Evolutionary conservation across 169 alveolate genomes (phyloP).

Genomic region (Toxoplasma gondii): DNA sequence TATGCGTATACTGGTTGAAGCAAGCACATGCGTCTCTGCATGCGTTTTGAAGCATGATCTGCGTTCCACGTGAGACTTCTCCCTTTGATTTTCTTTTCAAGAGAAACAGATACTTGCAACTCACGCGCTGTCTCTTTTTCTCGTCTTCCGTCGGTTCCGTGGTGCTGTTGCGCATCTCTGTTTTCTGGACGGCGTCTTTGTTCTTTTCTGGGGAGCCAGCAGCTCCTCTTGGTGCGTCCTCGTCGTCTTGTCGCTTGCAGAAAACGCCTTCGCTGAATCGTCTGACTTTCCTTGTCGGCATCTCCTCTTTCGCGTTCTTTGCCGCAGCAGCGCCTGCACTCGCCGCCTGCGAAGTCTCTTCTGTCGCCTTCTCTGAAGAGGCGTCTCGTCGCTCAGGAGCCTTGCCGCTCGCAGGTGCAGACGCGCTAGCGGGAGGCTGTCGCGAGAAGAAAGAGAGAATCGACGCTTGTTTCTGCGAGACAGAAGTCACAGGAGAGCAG

Average conservation of each 20-base stretch:
- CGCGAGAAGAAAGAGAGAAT: conserved; percentile 44
- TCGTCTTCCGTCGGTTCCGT: not conserved
- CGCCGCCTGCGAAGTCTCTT: not conserved
- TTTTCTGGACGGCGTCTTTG: not conserved
- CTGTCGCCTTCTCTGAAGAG: not conserved
- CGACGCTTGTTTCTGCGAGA: conserved; percentile 26
- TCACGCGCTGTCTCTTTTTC: not conserved
- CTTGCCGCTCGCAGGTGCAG: not conserved
- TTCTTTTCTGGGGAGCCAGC: not conserved
- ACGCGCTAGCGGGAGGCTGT: not conserved
- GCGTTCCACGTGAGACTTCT: no score
- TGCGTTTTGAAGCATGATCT: no score
- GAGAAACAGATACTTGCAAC: no score
- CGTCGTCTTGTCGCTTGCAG: not conserved
- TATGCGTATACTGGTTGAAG: no score
- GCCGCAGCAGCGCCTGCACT: not conserved
- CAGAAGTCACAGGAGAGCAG: not conserved
- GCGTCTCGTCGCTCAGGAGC: not conserved
- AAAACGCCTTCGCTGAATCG: not conserved
- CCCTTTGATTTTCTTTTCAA: no score
- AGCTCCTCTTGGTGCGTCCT: not conserved
- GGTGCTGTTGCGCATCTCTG: no score
- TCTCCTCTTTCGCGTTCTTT: not conserved
- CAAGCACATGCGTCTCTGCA: no score
- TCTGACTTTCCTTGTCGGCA: not conserved